Conservation (phyloP, 768 basidiomycete species). For the Plicaturopsis crispa region DNA sequence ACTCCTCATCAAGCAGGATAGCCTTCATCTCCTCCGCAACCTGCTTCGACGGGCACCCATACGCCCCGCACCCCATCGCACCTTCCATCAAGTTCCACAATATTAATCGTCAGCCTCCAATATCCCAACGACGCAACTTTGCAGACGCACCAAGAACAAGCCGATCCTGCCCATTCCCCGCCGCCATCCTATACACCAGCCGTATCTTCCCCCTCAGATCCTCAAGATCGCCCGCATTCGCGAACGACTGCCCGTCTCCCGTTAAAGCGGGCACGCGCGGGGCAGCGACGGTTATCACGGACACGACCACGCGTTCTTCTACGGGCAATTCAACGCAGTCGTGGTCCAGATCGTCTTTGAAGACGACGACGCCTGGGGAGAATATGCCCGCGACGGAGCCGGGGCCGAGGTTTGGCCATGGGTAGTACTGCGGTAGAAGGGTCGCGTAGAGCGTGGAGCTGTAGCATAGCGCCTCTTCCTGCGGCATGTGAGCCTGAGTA, state of each 20-base stretch:
- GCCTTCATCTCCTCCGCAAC: slow-evolving; percentile 35
- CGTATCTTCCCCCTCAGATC: slow-evolving; percentile 35
- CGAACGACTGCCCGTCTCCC: slow-evolving; percentile 17
- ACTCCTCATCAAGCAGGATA: slow-evolving; percentile 32
- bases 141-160: slow-evolving; percentile 29
- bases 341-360: slow-evolving; percentile 38
- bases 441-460: slow-evolving; percentile 37
- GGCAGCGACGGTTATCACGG: slow-evolving; percentile 39
- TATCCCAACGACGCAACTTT: not conserved
- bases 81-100: slow-evolving; percentile 15
- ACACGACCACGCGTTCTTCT: slow-evolving; percentile 27
- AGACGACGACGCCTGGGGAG: slow-evolving; percentile 39
- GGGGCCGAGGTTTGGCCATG: slow-evolving; percentile 38
- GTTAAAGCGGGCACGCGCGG: slow-evolving; percentile 23
- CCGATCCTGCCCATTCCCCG: slow-evolving; percentile 24
- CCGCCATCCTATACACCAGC: slow-evolving; percentile 36
- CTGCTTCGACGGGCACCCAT: slow-evolving; percentile 29
- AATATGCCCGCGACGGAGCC: slow-evolving; percentile 31
- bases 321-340: slow-evolving; percentile 26
- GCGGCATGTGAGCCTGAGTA: not conserved
- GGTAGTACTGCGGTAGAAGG: slow-evolving; percentile 31
- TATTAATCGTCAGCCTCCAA: slow-evolving; percentile 1
- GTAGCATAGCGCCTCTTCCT: slow-evolving; percentile 44
- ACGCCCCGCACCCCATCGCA: slow-evolving; percentile 39
- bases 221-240: slow-evolving; percentile 15